These are phyloP conservation scores for Saprolegnia parasitica DNA, from an alignment of 352 stramenopile genomes.

Conservation along the genomic window DNA sequence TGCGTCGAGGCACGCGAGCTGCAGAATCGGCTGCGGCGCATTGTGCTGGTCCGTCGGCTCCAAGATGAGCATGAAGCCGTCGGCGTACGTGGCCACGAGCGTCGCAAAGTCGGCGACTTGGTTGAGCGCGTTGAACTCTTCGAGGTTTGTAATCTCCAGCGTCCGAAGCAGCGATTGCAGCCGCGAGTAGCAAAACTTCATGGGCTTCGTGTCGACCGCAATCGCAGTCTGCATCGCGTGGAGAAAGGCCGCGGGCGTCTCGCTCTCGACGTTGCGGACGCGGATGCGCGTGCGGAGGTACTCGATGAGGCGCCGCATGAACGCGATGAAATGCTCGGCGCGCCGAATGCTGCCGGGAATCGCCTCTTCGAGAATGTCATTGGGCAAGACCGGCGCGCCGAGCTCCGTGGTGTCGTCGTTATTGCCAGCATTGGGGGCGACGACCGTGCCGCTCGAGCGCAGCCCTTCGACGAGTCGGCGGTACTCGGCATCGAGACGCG, in stretches of 20 bases:
- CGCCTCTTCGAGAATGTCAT: conserved; percentile 95
- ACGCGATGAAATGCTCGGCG: conserved; percentile 97
- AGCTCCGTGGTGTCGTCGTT: conserved; percentile 60
- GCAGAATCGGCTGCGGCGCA: conserved; percentile 77
- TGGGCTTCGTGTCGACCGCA: conserved; percentile 93
- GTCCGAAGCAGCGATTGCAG: conserved; percentile 95
- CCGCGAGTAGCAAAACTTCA: conserved; percentile 97
- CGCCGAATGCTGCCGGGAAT: conserved; percentile 97
- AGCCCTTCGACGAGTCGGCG: conserved; percentile 93
- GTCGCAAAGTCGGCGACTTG: conserved; percentile 97
- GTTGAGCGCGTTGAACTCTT: conserved; percentile 94
- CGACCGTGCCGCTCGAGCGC: conserved; percentile 81
- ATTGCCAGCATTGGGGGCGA: conserved; percentile 44
- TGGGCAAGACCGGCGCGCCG: conserved; percentile 78
- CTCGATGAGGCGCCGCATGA: conserved; percentile 96
- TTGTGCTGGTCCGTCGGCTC: conserved; percentile 91
- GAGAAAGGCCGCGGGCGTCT: conserved; percentile 96
- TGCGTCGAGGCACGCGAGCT: conserved; percentile 96
- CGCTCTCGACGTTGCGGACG: conserved; percentile 90
- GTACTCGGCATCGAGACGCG: conserved; percentile 93
- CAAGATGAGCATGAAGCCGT: conserved; percentile 98
- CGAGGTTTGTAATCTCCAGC: conserved; percentile 95
- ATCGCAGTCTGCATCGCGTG: conserved; percentile 92
- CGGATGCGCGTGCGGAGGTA: conserved; percentile 83
- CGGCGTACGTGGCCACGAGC: conserved; percentile 94